A percentile compares a stretch with the other conserved stretches of the same genome.
These are phyloP conservation scores for Vicia villosa DNA, from an alignment of 306 rosid genomes.

Conservation along the genomic window DNA sequence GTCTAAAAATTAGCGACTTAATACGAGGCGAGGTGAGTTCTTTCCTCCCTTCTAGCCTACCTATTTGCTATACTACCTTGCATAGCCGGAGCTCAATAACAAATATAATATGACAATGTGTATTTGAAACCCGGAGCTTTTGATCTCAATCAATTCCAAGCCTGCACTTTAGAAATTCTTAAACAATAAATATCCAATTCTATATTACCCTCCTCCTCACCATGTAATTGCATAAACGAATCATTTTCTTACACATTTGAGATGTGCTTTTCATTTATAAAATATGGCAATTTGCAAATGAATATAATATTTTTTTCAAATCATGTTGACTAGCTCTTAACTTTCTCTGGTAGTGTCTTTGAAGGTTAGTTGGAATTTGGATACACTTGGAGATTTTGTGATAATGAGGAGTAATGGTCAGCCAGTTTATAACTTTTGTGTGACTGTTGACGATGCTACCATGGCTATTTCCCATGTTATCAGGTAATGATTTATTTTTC, in stretches of 20 bases:
- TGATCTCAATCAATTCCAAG: no score
- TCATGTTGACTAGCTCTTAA: constrained; percentile 45
- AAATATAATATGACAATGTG: no score
- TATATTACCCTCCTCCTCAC: no score
- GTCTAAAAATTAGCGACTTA: constrained; percentile 80
- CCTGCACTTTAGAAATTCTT: no score
- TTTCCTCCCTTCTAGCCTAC: not conserved
- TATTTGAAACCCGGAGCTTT: no score
- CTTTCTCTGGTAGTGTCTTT: constrained; percentile 75
- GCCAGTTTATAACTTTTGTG: constrained; percentile 96
- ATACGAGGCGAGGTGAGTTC: constrained; percentile 84
- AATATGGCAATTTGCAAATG: constrained; percentile 13
- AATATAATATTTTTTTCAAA: constrained; percentile 2
- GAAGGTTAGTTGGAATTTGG: constrained; percentile 99
- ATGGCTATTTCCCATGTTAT: constrained; percentile 98
- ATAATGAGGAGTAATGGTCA: constrained; percentile 98
- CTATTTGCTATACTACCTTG: no score
- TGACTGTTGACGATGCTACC: constrained; percentile 97
- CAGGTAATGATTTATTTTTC: constrained; percentile 56
- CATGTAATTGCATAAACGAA: not conserved
- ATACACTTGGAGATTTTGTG: constrained; percentile 97
- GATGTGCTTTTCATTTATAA: constrained; percentile 1
- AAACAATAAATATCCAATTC: no score
- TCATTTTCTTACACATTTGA: not conserved
- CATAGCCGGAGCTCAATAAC: no score